Evolutionary conservation across 768 basidiomycete genomes (phyloP).

Genomic region (Boletus reticulatus): DNA sequence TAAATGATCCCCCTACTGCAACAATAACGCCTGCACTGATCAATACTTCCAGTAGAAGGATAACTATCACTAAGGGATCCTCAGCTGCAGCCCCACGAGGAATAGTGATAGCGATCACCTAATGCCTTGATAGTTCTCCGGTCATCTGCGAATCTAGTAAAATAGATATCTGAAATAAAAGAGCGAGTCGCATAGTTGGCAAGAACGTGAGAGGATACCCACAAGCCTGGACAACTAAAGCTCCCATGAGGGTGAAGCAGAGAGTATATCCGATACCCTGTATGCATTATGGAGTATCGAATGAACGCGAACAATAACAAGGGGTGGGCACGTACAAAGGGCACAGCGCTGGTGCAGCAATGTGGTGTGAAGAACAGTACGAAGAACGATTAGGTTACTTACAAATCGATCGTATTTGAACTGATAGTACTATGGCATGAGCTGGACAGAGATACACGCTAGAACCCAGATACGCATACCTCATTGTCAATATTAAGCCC

Average conservation of each 20-base stretch:
- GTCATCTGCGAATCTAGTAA: constrained; percentile 8
- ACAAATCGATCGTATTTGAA: too few species aligned
- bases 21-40: neutral
- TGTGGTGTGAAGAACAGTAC: too few species aligned
- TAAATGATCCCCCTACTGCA: too few species aligned
- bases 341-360: neutral
- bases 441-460: too few species aligned
- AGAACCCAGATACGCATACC: neutral
- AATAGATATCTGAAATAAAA: constrained; percentile 14
- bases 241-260: constrained; percentile 2
- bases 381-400: neutral
- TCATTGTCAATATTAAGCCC: neutral
- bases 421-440: too few species aligned
- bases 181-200: too few species aligned
- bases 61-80: neutral
- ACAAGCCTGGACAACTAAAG: neutral
- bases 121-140: constrained; percentile 6
- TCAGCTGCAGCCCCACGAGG: neutral
- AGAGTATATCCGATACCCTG: too few species aligned
- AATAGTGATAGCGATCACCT: neutral
- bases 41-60: constrained; percentile 17
- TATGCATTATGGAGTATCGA: too few species aligned
- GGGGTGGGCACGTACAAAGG: constrained; percentile 6
- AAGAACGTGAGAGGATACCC: neutral
- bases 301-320: neutral